Evolutionary conservation across 2,329 filamentous ascomycete genomes (phyloP).

Genomic region (Cladosporium sp.): DNA sequence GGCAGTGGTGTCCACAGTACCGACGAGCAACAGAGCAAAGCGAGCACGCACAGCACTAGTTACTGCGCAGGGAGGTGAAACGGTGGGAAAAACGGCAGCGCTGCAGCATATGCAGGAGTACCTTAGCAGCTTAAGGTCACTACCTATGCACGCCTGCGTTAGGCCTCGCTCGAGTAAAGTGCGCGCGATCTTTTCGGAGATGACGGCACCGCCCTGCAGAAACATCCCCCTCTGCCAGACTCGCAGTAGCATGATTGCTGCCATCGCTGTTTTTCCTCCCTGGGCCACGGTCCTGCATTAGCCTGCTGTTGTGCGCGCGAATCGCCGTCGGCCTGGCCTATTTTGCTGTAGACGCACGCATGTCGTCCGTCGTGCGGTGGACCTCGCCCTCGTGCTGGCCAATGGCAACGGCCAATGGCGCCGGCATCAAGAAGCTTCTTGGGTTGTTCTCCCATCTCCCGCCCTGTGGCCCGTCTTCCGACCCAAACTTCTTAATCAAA

Average conservation of each 20-base stretch:
- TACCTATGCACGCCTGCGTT: slow-evolving; percentile 6
- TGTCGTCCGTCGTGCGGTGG: not conserved
- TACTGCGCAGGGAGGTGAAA: not conserved
- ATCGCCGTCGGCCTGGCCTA: slow-evolving; percentile 11
- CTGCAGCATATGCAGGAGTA: slow-evolving; percentile 4
- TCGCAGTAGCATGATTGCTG: too few species aligned
- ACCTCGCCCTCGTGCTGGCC: not conserved
- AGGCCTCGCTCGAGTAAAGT: not conserved
- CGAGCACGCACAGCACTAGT: too few species aligned
- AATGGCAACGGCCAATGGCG: not conserved
- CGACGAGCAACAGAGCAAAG: too few species aligned
- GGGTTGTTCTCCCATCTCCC: slow-evolving; percentile 3
- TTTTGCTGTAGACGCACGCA: not conserved
- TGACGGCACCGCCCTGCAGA: slow-evolving; percentile 5
- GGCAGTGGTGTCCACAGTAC: slow-evolving; percentile 12
- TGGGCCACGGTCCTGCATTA: not conserved
- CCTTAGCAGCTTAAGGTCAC: not conserved
- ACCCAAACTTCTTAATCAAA: not conserved
- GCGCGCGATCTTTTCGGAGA: slow-evolving; percentile 9
- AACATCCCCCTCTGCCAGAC: too few species aligned
- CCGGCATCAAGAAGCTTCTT: not conserved
- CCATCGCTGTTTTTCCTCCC: not conserved
- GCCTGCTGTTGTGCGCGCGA: slow-evolving; percentile 4
- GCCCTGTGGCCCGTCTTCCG: slow-evolving; percentile 6
- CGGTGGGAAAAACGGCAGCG: not conserved